Percentiles rank a stretch among this genome's conserved stretches.
Conservation (phyloP, 1,284 basidiomycete genomes). For the Stereum hirsutum region DNA sequence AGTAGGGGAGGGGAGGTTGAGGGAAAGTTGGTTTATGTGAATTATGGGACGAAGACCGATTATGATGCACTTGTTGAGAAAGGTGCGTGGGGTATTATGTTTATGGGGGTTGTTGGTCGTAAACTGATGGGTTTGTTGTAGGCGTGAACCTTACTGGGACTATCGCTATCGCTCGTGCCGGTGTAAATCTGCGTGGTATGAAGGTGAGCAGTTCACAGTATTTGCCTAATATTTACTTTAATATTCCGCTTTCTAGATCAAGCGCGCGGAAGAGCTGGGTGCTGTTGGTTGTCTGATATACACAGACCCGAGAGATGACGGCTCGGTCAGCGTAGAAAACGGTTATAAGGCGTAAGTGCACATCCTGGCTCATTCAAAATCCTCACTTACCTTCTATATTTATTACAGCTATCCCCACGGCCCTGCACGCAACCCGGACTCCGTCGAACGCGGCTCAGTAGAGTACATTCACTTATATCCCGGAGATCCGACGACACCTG, state of each 20-base stretch:
- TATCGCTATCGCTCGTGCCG: constrained; percentile 80
- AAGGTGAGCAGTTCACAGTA: constrained; percentile 35
- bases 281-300: constrained; percentile 75
- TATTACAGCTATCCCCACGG: constrained; percentile 63
- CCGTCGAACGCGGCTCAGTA: constrained; percentile 83
- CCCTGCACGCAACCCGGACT: constrained; percentile 78
- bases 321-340: constrained; percentile 70
- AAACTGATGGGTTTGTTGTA: constrained; percentile 11
- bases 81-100: constrained; percentile 19
- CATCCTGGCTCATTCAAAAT: not conserved
- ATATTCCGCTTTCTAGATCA: constrained; percentile 34
- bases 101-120: not conserved
- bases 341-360: constrained; percentile 54
- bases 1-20: constrained; percentile 55
- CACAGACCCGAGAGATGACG: constrained; percentile 85
- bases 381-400: not conserved
- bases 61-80: constrained; percentile 23
- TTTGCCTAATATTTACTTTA: not conserved
- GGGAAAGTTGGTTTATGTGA: constrained; percentile 74
- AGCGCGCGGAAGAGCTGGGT: constrained; percentile 79
- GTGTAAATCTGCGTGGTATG: constrained; percentile 74
- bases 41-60: constrained; percentile 68
- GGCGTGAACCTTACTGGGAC: constrained; percentile 74
- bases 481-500: constrained; percentile 82
- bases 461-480: constrained; percentile 79